A percentile compares a stretch with the other conserved stretches of the same genome.
Evolutionary conservation across 345 rosid genomes (phyloP).

Genomic region (Corchorus olitorius): DNA sequence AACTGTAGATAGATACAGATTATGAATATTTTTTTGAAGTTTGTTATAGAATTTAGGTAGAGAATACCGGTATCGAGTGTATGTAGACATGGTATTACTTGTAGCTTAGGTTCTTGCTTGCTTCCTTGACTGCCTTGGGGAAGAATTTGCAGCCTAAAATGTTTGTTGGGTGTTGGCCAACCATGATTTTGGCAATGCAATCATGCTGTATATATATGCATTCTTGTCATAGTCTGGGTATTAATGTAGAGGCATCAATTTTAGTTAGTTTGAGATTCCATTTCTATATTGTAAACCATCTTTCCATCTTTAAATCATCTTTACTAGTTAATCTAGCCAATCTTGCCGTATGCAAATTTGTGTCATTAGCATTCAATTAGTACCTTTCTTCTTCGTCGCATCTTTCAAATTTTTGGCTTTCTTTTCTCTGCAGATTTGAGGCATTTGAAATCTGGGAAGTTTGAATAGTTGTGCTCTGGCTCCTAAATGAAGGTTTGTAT

Average conservation of each 20-base stretch:
- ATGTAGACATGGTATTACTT: conserved; percentile 15
- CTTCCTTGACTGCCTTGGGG: conserved; percentile 30
- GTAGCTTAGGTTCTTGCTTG: background rate
- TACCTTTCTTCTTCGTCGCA: background rate
- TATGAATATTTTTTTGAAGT: background rate
- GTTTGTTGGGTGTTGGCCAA: conserved; percentile 69
- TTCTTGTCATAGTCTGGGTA: conserved; percentile 3
- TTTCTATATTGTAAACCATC: background rate
- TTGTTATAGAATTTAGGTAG: conserved; percentile 12
- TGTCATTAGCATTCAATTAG: background rate
- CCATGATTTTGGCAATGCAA: conserved; percentile 26
- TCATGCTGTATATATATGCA: conserved; percentile 20
- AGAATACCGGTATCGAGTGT: conserved; percentile 18
- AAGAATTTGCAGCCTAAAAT: conserved; percentile 39
- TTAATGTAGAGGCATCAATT: conserved; percentile 16
- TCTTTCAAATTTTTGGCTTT: conserved; percentile 8
- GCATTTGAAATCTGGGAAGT: conserved; percentile 20
- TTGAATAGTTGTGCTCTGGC: conserved; percentile 2
- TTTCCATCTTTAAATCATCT: background rate
- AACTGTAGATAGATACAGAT: conserved; percentile 19
- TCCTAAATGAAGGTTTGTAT: conserved; percentile 33
- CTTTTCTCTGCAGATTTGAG: conserved; percentile 28
- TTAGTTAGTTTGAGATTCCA: conserved; percentile 24
- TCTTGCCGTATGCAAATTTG: background rate
- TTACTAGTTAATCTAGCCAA: conserved; percentile 1